Percentiles rank a stretch among this genome's conserved stretches.
These are phyloP conservation scores for Chlorella sp. DNA, from an alignment of 139 green algal species.

Conservation along the genomic window DNA sequence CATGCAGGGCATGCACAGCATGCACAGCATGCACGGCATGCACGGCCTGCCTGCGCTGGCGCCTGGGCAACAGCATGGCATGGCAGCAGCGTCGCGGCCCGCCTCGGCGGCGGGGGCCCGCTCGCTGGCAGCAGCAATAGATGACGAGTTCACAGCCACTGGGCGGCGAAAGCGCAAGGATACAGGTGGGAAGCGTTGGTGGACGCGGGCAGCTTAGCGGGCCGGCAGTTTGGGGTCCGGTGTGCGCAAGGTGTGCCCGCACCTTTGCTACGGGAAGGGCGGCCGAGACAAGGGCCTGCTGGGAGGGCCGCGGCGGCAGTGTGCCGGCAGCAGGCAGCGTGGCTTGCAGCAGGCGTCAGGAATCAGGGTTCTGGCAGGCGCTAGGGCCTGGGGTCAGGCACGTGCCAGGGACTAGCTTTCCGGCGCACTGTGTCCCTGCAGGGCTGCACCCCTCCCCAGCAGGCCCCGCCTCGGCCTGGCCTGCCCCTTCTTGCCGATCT, in stretches of 20 bases:
- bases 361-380: too few relatives aligned
- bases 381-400: too few relatives aligned
- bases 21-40: not conserved
- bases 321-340: not conserved
- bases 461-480: too few relatives aligned
- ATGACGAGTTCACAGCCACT: conserved; percentile 51
- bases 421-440: too few relatives aligned
- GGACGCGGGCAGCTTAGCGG: too few relatives aligned
- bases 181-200: conserved; percentile 46
- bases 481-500: too few relatives aligned
- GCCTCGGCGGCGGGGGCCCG: not conserved
- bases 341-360: not conserved
- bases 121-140: not conserved
- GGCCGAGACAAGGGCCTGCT: not conserved
- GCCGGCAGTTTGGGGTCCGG: not conserved
- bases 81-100: not conserved
- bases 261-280: too few relatives aligned
- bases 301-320: not conserved
- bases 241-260: too few relatives aligned
- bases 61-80: not conserved
- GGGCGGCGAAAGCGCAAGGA: conserved; percentile 80
- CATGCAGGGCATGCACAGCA: not conserved
- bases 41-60: not conserved
- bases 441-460: too few relatives aligned
- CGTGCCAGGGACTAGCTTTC: too few relatives aligned